phyloP scores from a whole-genome alignment of 176 grass and related monocot genomes.

The Triticum aestivum region IWGSC_CS_RefSeq_v2.1 NC_057813.1:691182629-691183128 shows the following conservation, averaged over 20 bases:
- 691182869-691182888: neutral
- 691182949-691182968: neutral
- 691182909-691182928: neutral
- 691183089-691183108: constrained; percentile 65
- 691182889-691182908: neutral
- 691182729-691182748: too few species aligned
- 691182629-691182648: too few species aligned
- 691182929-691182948: neutral
- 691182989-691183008: neutral
- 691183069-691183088: constrained; percentile 64
- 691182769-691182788: too few species aligned
- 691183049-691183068: constrained; percentile 78
- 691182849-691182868: too few species aligned
- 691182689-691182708: too few species aligned
- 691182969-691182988: neutral
- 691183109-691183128: constrained; percentile 9
- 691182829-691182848: too few species aligned
- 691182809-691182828: too few species aligned
- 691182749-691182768: too few species aligned
- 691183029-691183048: constrained; percentile 93
- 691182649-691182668: too few species aligned
- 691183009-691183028: constrained; percentile 79
- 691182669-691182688: too few species aligned
- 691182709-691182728: too few species aligned
- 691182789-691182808: too few species aligned